Conservation (phyloP, 2,329 filamentous ascomycete species). For the Xylaria sp. region DNA sequence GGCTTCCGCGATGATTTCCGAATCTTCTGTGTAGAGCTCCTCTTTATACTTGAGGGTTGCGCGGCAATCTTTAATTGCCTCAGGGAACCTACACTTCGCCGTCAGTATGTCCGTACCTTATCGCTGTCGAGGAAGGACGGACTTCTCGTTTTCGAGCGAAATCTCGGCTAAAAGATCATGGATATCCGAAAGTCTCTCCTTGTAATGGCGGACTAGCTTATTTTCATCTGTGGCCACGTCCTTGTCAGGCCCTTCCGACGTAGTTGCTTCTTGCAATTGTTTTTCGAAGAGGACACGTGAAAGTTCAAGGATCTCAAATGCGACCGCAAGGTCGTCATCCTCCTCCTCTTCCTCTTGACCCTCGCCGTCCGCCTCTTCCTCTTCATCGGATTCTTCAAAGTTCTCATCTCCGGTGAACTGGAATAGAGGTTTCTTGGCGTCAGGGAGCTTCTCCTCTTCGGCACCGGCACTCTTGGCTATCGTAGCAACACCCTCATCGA, state of each 20-base stretch:
- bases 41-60: conserved; percentile 82
- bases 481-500: conserved; percentile 59
- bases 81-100: conserved; percentile 70
- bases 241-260: conserved; percentile 50
- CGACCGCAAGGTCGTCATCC: conserved; percentile 79
- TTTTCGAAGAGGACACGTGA: conserved; percentile 74
- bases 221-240: conserved; percentile 52
- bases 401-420: conserved; percentile 96
- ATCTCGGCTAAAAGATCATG: conserved; percentile 96
- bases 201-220: conserved; percentile 67
- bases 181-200: conserved; percentile 89
- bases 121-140: conserved; percentile 42
- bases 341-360: conserved; percentile 66
- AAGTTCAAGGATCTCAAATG: conserved; percentile 87
- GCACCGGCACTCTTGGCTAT: conserved; percentile 57
- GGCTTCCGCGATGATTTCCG: conserved; percentile 88
- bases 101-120: conserved; percentile 38
- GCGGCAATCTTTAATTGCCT: conserved; percentile 86
- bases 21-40: conserved; percentile 81
- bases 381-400: conserved; percentile 85
- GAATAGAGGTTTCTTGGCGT: conserved; percentile 80
- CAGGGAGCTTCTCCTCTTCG: conserved; percentile 52
- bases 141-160: conserved; percentile 93
- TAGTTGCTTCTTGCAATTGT: conserved; percentile 57
- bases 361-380: conserved; percentile 60